phyloP scores from a whole-genome alignment of 495 filamentous ascomycete genomes.

The Chaetomium fimeti region DNA sequence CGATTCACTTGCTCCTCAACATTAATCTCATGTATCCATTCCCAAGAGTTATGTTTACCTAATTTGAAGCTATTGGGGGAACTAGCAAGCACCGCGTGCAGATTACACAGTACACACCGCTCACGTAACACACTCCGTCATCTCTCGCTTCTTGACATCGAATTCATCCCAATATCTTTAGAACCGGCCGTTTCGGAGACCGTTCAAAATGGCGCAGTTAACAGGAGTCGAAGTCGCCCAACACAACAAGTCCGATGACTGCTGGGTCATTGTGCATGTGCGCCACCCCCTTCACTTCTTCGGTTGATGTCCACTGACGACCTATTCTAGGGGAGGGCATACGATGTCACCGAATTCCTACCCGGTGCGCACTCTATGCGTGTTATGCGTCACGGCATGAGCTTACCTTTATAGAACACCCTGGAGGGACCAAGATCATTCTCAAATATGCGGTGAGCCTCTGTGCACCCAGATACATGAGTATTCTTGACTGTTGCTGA shows the following conservation, averaged over 20 bases:
- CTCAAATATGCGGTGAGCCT: constrained; percentile 65
- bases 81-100: too few relatives aligned
- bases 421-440: constrained; percentile 75
- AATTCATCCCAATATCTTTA: too few relatives aligned
- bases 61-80: too few relatives aligned
- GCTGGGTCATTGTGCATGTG: constrained; percentile 78
- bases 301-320: constrained; percentile 1
- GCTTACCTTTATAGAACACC: constrained; percentile 56
- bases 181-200: not conserved
- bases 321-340: constrained; percentile 51
- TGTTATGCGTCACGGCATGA: not conserved
- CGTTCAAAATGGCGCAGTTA: constrained; percentile 41
- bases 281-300: constrained; percentile 15
- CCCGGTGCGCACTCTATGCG: constrained; percentile 50
- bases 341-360: constrained; percentile 77
- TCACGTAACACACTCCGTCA: too few relatives aligned
- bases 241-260: constrained; percentile 66
- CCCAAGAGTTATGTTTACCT: too few relatives aligned
- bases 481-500: constrained; percentile 7
- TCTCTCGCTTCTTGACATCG: too few relatives aligned
- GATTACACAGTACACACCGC: too few relatives aligned
- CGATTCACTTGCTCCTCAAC: too few relatives aligned
- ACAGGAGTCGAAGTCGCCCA: constrained; percentile 63
- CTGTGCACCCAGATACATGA: not conserved
- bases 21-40: too few relatives aligned